Conservation (phyloP, 2,329 filamentous ascomycete genomes). For the Pyrenochaeta sp. region DNA sequence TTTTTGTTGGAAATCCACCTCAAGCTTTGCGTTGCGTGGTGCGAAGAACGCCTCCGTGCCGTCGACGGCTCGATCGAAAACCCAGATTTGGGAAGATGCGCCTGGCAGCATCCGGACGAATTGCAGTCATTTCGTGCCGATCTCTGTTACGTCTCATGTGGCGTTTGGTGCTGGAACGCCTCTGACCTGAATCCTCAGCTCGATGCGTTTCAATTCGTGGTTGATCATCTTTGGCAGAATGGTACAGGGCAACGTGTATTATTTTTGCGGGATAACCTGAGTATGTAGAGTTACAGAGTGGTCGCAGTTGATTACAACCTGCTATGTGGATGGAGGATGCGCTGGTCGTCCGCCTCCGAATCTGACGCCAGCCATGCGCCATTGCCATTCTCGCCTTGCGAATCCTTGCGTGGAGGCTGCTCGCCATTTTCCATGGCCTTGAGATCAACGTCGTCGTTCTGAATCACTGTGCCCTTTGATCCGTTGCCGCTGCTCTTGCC, state of each 20-base stretch:
- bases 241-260: not conserved
- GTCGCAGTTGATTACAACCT: too few relatives aligned
- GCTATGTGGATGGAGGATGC: constrained; percentile 1
- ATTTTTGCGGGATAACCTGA: not conserved
- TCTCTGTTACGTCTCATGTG: not conserved
- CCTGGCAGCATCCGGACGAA: not conserved
- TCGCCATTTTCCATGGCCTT: constrained; percentile 1
- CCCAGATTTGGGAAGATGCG: not conserved
- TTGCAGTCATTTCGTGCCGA: too few relatives aligned
- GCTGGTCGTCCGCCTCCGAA: constrained; percentile 9
- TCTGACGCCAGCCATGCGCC: constrained; percentile 8
- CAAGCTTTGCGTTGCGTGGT: not conserved
- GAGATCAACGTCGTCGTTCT: constrained; percentile 4
- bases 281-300: too few relatives aligned
- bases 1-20: not conserved
- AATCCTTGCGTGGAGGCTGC: not conserved
- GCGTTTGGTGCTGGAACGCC: not conserved
- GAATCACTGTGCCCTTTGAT: constrained; percentile 1
- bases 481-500: not conserved
- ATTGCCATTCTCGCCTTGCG: not conserved
- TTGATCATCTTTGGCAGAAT: not conserved
- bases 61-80: not conserved
- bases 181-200: not conserved
- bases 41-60: not conserved
- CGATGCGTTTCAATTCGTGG: not conserved